Evolutionary conservation across 2,329 filamentous ascomycete species (phyloP).

Genomic region (Clarireedia paspali): DNA sequence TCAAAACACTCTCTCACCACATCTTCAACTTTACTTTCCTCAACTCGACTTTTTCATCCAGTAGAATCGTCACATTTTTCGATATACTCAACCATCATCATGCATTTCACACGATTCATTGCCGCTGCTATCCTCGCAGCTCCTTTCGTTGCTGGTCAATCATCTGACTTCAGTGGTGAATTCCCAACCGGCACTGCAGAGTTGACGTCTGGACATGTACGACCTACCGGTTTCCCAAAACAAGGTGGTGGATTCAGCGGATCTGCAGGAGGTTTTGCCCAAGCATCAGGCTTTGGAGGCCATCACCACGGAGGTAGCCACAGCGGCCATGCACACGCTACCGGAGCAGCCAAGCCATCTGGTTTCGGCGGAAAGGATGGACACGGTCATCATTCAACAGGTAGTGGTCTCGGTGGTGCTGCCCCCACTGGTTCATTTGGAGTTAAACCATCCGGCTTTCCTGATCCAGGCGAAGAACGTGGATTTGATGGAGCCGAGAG

Average conservation of each 20-base stretch:
- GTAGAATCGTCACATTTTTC: background rate
- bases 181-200: background rate
- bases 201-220: background rate
- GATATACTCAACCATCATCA: background rate
- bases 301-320: background rate
- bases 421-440: background rate
- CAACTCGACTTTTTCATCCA: background rate
- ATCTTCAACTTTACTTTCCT: background rate
- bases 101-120: slow-evolving; percentile 5
- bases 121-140: slow-evolving; percentile 3
- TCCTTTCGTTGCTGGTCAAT: background rate
- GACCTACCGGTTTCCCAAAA: background rate
- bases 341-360: background rate
- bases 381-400: background rate
- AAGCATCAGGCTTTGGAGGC: background rate
- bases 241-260: background rate
- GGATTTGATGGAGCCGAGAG: background rate
- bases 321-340: background rate
- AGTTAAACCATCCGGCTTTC: background rate
- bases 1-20: slow-evolving; percentile 1
- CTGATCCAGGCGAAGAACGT: background rate
- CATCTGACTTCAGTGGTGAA: background rate
- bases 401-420: background rate
- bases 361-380: background rate
- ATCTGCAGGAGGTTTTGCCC: background rate